Evolutionary conservation across 106 monocot genomes (phyloP).

Genomic region (Ottelia alismoides): DNA sequence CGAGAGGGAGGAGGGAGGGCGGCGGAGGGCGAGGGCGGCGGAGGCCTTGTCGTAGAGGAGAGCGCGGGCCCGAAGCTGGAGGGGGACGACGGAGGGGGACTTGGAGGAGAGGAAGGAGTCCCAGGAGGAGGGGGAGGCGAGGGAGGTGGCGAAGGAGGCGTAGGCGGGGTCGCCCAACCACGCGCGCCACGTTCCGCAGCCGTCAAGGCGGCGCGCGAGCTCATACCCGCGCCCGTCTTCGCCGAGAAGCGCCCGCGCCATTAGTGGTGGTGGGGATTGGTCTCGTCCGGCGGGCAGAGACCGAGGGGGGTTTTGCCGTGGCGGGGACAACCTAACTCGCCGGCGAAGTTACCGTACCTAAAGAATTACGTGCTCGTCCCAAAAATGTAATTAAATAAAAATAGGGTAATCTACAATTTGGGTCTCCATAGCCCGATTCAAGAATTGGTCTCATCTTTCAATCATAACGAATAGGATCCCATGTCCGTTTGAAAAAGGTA

Average conservation of each 20-base stretch:
- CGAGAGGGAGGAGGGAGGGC: slow-evolving; percentile 9
- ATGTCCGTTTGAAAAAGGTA: too few relatives aligned
- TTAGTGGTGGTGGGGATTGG: too few relatives aligned
- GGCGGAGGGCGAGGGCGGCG: slow-evolving; percentile 30
- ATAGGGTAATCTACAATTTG: too few relatives aligned
- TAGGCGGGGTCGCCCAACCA: slow-evolving; percentile 85
- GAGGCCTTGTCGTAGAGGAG: slow-evolving; percentile 89
- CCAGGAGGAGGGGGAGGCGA: slow-evolving; percentile 73
- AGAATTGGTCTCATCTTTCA: too few relatives aligned
- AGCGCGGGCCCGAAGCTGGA: slow-evolving; percentile 75
- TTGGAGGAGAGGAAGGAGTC: slow-evolving; percentile 62
- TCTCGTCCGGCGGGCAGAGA: too few relatives aligned
- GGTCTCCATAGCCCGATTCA: too few relatives aligned
- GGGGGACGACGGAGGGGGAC: slow-evolving; percentile 30
- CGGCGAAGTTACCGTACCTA: too few relatives aligned
- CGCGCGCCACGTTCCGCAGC: slow-evolving; percentile 65
- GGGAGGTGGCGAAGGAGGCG: slow-evolving; percentile 36
- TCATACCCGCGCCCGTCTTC: slow-evolving; percentile 84
- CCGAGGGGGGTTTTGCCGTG: too few relatives aligned
- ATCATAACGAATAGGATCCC: too few relatives aligned
- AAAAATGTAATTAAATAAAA: too few relatives aligned
- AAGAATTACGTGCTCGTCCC: too few relatives aligned
- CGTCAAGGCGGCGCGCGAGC: slow-evolving; percentile 63
- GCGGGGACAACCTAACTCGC: too few relatives aligned
- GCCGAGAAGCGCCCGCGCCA: slow-evolving; percentile 37